Evolutionary conservation across 1,284 basidiomycete genomes (phyloP), one percentile per base, ranked within the genome.

Genomic region (Porodaedalea pini): DNA sequence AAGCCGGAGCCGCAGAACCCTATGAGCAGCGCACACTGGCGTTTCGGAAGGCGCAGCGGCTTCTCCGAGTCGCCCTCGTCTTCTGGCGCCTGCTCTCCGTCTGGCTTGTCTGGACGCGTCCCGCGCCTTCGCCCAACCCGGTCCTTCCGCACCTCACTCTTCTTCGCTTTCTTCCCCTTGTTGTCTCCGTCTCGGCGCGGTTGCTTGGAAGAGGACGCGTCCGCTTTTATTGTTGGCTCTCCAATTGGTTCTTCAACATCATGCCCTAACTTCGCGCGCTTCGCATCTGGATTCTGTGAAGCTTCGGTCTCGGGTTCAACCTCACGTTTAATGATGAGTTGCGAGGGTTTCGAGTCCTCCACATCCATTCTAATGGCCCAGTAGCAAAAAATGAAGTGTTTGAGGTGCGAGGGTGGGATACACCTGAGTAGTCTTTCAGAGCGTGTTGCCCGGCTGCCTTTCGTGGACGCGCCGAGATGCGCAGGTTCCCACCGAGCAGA

Each of bases 1-100:
- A 90, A 98, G 0, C 88, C 86, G 2, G 86, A 83, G 6, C 88
- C 89, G 69, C 88, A 90, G 64, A 90, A 92, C 2, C 90, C 89
- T 40, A 92, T 77, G 44, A 91, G 73, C 53, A 92, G 67, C 0
- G 88, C 89, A 51, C 83, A 84, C 69, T 82, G 80, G 59, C 85
- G 78, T 69, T 92, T 92, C 3, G 90, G 88, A 19, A 87, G 71
- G 34, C 88, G 77, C 21, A 76, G 78, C 0, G 65, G 68, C 58
- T 73, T 76, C 6, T 70, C 67, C 8, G n/a, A n/a, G n/a, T 61
- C 59, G 8, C 66, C 68, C 13, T 65, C 67, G 5, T 56, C 63
- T 43, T 62, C 66, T n/a, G 58, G 57, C 29, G 60, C 45, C 61
- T 68, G 66, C 72, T 78, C 64, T 34, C 25, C 31, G 23, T 45